A percentile compares a stretch with the other conserved stretches of the same genome.
These are phyloP conservation scores for Malus fusca DNA, from an alignment of 306 rosid genomes.

Conservation along the genomic window DNA sequence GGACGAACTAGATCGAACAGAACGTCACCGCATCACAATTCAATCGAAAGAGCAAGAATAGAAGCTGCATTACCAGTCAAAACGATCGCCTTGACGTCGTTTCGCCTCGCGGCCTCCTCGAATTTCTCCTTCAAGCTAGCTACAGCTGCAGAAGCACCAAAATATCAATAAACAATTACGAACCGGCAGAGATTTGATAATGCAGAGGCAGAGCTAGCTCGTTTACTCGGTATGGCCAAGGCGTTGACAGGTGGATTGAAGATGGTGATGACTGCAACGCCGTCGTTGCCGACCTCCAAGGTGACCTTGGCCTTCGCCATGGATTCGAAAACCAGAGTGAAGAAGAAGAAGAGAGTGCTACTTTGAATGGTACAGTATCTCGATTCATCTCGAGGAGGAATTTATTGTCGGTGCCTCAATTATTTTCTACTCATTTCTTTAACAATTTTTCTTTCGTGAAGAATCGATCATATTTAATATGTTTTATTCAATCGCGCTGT, in stretches of 20 bases:
- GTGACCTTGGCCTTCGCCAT: slow-evolving; percentile 66
- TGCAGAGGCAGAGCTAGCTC: slow-evolving; percentile 21
- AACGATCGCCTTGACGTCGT: slow-evolving; percentile 84
- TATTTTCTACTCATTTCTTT: too few relatives aligned
- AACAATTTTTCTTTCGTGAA: too few relatives aligned
- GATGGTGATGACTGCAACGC: slow-evolving; percentile 82
- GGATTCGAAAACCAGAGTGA: not conserved
- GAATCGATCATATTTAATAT: too few relatives aligned
- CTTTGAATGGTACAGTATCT: too few relatives aligned
- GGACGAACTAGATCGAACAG: not conserved
- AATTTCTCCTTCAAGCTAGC: slow-evolving; percentile 61
- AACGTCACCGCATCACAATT: not conserved
- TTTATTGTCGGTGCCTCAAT: too few relatives aligned
- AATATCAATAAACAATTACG: not conserved
- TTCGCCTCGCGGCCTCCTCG: slow-evolving; percentile 62
- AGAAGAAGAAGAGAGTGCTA: too few relatives aligned
- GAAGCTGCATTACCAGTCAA: slow-evolving; percentile 55
- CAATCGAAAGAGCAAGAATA: not conserved
- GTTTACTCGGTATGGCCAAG: slow-evolving; percentile 63
- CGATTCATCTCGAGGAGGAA: too few relatives aligned
- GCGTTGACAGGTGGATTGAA: slow-evolving; percentile 93
- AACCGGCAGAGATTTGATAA: not conserved
- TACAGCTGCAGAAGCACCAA: slow-evolving; percentile 38
- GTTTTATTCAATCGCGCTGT: too few relatives aligned
- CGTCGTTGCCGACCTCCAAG: slow-evolving; percentile 79